These are phyloP conservation scores for Bipolaris victoriae DNA, from an alignment of 2,329 filamentous ascomycete species.

Conservation along the genomic window DNA sequence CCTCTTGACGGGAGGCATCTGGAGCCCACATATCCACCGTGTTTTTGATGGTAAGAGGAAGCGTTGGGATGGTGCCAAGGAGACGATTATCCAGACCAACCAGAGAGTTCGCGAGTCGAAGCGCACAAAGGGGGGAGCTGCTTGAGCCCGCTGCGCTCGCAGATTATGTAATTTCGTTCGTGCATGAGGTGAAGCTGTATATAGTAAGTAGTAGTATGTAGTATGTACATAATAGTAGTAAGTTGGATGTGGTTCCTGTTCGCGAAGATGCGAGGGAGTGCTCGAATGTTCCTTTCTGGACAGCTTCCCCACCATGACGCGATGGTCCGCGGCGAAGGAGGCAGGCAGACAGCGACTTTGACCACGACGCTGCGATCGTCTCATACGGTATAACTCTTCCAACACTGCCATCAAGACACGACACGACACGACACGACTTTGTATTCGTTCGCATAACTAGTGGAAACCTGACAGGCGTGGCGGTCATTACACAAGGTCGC, in stretches of 20 bases:
- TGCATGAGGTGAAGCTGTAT: too few relatives aligned
- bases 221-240: too few relatives aligned
- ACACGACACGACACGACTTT: not conserved
- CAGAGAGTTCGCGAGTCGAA: conserved; percentile 3
- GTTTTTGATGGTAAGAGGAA: conserved; percentile 52
- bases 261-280: conserved; percentile 10
- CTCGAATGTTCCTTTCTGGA: conserved; percentile 16
- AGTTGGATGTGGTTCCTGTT: too few relatives aligned
- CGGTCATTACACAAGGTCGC: conserved; percentile 9
- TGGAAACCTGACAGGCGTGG: not conserved
- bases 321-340: conserved; percentile 2
- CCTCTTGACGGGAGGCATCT: conserved; percentile 49
- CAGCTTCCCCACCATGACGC: conserved; percentile 18
- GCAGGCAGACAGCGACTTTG: not conserved
- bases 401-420: not conserved
- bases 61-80: conserved; percentile 51
- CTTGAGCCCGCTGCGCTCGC: not conserved
- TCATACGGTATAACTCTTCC: not conserved
- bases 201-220: too few relatives aligned
- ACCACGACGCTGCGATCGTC: not conserved
- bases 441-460: not conserved
- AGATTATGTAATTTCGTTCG: too few relatives aligned
- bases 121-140: conserved; percentile 6
- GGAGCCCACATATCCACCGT: conserved; percentile 52
- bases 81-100: conserved; percentile 44